A percentile compares a stretch with the other conserved stretches of the same genome.
phyloP scores from a whole-genome alignment of 257 asterid species.

The Fraxinus excelsior region DNA sequence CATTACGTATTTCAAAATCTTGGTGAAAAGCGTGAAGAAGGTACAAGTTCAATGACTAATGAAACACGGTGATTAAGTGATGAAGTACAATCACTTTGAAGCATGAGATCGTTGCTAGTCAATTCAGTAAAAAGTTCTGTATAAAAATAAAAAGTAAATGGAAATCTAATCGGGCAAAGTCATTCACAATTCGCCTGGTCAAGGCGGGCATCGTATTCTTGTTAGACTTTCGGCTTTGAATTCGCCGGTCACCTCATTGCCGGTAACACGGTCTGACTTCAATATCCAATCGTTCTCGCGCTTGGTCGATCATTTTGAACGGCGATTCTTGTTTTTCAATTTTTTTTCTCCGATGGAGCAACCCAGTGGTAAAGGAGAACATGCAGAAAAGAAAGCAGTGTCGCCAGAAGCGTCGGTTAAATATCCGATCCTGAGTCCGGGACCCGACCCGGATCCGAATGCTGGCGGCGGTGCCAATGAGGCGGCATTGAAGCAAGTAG shows the following conservation, averaged over 20 bases:
- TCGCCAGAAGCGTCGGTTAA: constrained; percentile 32
- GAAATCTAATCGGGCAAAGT: no score
- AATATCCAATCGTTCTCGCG: constrained; percentile 28
- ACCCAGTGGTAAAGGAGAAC: constrained; percentile 37
- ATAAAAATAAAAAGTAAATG: no score
- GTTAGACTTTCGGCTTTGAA: constrained; percentile 34
- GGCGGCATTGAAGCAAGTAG: constrained; percentile 27
- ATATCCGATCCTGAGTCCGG: constrained; percentile 32
- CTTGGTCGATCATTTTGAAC: constrained; percentile 34
- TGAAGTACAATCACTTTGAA: no score
- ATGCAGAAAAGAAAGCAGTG: constrained; percentile 38
- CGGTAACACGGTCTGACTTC: constrained; percentile 34
- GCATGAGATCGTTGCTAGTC: no score
- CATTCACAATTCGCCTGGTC: not conserved
- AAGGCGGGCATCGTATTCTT: not conserved
- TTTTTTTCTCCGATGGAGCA: constrained; percentile 42
- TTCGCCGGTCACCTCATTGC: constrained; percentile 38
- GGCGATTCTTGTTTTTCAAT: not conserved
- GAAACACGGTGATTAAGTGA: no score
- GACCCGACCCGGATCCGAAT: constrained; percentile 42
- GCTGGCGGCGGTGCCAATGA: constrained; percentile 32
- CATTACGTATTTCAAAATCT: no score
- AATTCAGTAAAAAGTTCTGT: no score
- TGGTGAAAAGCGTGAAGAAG: no score
- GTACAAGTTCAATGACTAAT: no score